Conservation (phyloP, 176 grass and related monocot genomes). For the Aegilops sharonensis region DNA sequence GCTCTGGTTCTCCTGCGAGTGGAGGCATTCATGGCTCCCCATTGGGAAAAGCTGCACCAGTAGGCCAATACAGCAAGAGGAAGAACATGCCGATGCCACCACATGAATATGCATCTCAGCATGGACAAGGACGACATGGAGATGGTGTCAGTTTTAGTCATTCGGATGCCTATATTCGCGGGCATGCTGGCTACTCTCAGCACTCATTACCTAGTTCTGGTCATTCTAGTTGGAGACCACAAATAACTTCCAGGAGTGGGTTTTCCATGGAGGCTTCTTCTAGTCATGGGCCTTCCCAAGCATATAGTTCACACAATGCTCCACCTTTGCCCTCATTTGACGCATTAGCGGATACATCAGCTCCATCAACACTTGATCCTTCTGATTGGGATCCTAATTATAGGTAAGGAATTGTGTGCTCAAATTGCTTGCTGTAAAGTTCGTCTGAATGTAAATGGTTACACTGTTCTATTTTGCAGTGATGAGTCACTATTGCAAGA, state of each 20-base stretch:
- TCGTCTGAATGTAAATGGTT: conserved; percentile 2
- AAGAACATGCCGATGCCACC: conserved; percentile 54
- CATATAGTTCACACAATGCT: conserved; percentile 26
- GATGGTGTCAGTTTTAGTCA: conserved; percentile 58
- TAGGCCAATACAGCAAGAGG: conserved; percentile 62
- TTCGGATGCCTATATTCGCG: conserved; percentile 48
- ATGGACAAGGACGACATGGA: conserved; percentile 52
- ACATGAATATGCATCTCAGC: conserved; percentile 69
- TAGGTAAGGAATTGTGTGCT: conserved; percentile 56
- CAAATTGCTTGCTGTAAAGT: conserved; percentile 25
- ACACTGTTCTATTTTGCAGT: conserved; percentile 43
- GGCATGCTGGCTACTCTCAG: conserved; percentile 49
- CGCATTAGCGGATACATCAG: conserved; percentile 48
- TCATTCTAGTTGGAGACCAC: conserved; percentile 76
- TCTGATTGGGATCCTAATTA: conserved; percentile 97
- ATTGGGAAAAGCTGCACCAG: conserved; percentile 62
- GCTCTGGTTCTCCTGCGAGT: conserved; percentile 71
- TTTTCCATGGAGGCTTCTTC: conserved; percentile 42
- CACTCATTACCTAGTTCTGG: conserved; percentile 54
- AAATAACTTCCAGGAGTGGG: conserved; percentile 41
- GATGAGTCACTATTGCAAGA: conserved; percentile 94
- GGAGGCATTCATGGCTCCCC: conserved; percentile 59
- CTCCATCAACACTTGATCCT: conserved; percentile 59
- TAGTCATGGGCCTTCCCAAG: conserved; percentile 47
- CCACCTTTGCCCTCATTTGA: conserved; percentile 30